Conservation (phyloP, 129 eudicot genomes). For the Rutidosis leptorrhynchoides region DNA sequence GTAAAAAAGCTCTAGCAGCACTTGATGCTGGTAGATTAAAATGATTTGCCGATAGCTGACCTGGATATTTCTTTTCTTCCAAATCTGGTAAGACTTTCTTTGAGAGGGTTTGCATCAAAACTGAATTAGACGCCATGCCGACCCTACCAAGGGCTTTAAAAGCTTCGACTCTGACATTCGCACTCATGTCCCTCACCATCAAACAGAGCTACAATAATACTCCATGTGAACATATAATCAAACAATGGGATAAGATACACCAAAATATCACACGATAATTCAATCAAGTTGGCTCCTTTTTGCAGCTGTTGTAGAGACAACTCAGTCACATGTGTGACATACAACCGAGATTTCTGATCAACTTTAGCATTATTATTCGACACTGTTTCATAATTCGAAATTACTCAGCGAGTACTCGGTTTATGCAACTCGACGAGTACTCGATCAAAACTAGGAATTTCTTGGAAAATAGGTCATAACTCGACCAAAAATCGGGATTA, state of each 20-base stretch:
- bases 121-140: conserved; percentile 48
- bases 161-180: conserved; percentile 61
- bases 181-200: conserved; percentile 83
- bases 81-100: conserved; percentile 38
- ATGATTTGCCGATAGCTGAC: conserved; percentile 38
- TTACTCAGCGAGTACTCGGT: no score
- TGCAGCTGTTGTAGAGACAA: not conserved
- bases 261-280: conserved; percentile 3
- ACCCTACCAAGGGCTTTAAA: conserved; percentile 62
- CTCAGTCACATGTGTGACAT: not conserved
- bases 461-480: not conserved
- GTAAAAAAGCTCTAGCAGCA: conserved; percentile 75
- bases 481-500: no score
- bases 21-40: conserved; percentile 43
- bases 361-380: not conserved
- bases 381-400: no score
- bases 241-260: conserved; percentile 9
- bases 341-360: not conserved
- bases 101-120: conserved; percentile 63
- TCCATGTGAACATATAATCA: not conserved
- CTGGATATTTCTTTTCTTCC: conserved; percentile 34
- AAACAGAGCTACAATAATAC: conserved; percentile 62
- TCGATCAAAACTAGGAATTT: no score
- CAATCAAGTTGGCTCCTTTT: not conserved
- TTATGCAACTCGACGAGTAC: no score